Base-by-base conservation (phyloP, 148 eudicot genomes). In the Agrostemma githago region DNA sequence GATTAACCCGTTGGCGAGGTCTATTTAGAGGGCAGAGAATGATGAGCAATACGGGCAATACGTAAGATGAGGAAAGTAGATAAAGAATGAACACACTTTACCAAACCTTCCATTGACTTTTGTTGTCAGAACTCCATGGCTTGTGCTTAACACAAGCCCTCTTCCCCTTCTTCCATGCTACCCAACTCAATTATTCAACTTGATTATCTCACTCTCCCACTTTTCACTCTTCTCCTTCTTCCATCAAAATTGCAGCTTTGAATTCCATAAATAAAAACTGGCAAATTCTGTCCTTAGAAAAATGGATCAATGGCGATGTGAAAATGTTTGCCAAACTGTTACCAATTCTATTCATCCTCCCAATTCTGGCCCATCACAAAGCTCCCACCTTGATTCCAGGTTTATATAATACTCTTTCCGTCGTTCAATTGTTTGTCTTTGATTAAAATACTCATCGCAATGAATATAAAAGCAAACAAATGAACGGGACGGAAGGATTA, bases 281-380 rank as follows among this genome's bases (percentile, higher is more conserved):
- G 26, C 7, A 17, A 44, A 4, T 14, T 66, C 63, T 48, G 9
- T 15, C 19, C 19, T 6, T 2, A 66, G 1, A 37, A 8, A n/a
- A 38, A 84, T 84, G 86, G 86, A 84, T 84, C 81, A 78, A 48
- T 72, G 79, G 76, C 60, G 71, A 41, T 16, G 26, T 53, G 72
- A 71, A 16, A 64, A 66, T 41, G 3, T 66, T 54, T 71, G 62
- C 59, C 73, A 66, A 51, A 72, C 76, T 57, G 34, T 44, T 54
- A 40, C 74, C 26, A 46, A 61, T 74, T 53, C 62, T 64, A 0
- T 63, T 62, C 61, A 74, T 3, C 15, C 43, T 34, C 48, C 80
- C 58, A 65, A 65, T 65, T 19, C 70, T 72, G 61, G 53, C 72
- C 65, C 69, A 76, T 70, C 78, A 39, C 80, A 77, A 60, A 69